phyloP scores from a whole-genome alignment of 2,329 filamentous ascomycete genomes.

The Alternaria angustiovoidea region DNA sequence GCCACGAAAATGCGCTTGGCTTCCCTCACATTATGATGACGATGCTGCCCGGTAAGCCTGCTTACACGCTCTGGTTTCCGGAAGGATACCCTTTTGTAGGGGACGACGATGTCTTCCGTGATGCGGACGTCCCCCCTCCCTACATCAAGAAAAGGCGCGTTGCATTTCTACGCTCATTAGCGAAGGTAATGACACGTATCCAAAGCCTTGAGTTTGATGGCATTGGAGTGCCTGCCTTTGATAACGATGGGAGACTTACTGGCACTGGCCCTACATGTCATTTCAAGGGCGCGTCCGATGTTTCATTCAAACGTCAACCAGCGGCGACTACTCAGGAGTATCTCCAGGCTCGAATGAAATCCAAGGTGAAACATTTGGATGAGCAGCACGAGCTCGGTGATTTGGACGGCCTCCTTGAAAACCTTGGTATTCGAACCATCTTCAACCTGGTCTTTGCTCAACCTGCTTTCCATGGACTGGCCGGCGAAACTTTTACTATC shows the following conservation, averaged over 20 bases:
- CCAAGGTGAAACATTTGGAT: background rate
- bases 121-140: slow-evolving; percentile 1
- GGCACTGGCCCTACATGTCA: background rate
- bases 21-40: slow-evolving; percentile 31
- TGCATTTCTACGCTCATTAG: background rate
- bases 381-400: background rate
- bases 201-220: background rate
- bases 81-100: slow-evolving; percentile 9
- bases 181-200: background rate
- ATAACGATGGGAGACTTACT: background rate
- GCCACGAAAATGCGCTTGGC: slow-evolving; percentile 20
- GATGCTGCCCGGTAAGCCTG: slow-evolving; percentile 12
- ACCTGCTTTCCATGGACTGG: background rate
- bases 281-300: background rate
- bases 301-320: background rate
- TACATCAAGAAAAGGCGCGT: slow-evolving; percentile 6
- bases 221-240: background rate
- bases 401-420: background rate
- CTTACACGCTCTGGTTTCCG: slow-evolving; percentile 14
- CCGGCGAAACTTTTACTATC: slow-evolving; percentile 27
- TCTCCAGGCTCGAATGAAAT: background rate
- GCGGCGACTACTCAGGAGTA: background rate
- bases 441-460: background rate
- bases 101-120: slow-evolving; percentile 16
- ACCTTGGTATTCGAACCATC: slow-evolving; percentile 14